phyloP scores from a whole-genome alignment of 306 rosid genomes.

The Clitoria ternatea region DNA sequence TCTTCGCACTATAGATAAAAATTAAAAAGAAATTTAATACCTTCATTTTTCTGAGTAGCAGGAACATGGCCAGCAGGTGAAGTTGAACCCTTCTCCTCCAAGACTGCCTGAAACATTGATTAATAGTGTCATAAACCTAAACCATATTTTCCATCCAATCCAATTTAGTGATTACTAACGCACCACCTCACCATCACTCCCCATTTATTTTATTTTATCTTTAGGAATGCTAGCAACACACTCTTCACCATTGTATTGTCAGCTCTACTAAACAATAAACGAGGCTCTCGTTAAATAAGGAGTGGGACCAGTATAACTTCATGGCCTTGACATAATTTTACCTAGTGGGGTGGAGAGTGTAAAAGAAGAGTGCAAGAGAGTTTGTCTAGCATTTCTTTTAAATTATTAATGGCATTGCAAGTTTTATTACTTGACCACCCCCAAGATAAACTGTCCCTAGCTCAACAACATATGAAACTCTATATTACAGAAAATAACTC shows the following conservation, averaged over 20 bases:
- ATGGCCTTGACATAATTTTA: too few species aligned
- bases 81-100: constrained; percentile 52
- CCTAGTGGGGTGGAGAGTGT: background rate
- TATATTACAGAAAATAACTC: background rate
- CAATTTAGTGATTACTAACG: background rate
- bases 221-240: background rate
- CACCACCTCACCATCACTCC: background rate
- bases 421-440: background rate
- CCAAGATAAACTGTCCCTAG: background rate
- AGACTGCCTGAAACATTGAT: constrained; percentile 48
- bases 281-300: background rate
- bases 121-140: constrained; percentile 15
- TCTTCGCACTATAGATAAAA: background rate
- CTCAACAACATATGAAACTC: background rate
- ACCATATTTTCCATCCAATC: background rate
- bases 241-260: background rate
- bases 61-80: constrained; percentile 33
- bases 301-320: too few species aligned
- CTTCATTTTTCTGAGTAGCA: constrained; percentile 26
- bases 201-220: background rate
- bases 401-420: background rate
- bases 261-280: background rate
- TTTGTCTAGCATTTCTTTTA: background rate
- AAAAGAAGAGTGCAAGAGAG: background rate
- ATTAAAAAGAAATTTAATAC: constrained; percentile 26